phyloP scores from a whole-genome alignment of 108 stramenopile species.

The Nannochloropsis salina region DNA sequence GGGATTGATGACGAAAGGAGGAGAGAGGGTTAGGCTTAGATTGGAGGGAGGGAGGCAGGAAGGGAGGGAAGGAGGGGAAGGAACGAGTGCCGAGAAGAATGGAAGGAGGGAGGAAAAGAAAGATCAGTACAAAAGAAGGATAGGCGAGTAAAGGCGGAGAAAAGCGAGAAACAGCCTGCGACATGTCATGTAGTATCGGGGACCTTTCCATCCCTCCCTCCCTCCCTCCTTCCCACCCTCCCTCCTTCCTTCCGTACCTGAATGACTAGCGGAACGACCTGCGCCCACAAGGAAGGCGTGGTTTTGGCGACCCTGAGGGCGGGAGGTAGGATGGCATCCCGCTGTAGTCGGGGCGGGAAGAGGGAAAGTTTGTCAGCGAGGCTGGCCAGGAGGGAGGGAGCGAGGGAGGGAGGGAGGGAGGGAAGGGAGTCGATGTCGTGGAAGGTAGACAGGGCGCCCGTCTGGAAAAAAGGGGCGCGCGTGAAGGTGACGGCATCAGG shows the following conservation, averaged over 20 bases:
- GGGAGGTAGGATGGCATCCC: not conserved
- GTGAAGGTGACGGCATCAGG: not conserved
- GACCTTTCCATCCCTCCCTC: not conserved
- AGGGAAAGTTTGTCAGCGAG: not conserved
- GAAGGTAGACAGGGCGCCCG: not conserved
- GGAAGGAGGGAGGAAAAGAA: not conserved
- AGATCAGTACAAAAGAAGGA: not conserved
- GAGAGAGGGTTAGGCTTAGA: no score
- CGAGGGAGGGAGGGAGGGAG: slow-evolving; percentile 2
- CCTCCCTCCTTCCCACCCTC: not conserved
- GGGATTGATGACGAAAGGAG: not conserved
- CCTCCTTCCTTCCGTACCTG: not conserved
- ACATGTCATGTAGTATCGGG: no score
- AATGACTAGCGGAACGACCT: not conserved
- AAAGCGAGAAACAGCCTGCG: no score
- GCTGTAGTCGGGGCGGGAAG: not conserved
- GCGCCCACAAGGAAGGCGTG: not conserved
- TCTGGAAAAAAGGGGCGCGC: not conserved
- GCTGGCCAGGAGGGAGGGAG: not conserved
- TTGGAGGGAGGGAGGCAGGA: not conserved
- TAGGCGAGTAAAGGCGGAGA: no score
- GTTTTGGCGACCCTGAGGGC: not conserved
- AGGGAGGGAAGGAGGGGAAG: not conserved
- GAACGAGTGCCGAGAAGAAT: not conserved
- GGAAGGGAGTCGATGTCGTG: not conserved